Base-by-base conservation (phyloP, 225 moss, liverwort and hornwort species). In the Pseudoscleropodium purum region DNA sequence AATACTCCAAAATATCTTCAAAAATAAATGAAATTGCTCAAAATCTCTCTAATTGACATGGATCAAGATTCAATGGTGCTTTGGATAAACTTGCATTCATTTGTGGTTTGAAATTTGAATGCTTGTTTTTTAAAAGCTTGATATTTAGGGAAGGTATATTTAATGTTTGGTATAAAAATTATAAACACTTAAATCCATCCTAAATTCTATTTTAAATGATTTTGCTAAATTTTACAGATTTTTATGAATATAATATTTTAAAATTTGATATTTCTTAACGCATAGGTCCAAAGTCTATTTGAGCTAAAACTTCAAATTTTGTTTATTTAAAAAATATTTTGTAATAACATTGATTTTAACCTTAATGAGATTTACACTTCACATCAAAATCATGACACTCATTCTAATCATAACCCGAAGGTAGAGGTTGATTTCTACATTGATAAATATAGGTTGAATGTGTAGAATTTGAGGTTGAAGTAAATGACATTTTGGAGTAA, bases 121-220 rank as follows among this genome's bases (percentile, higher is more conserved):
- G 2, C 13, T 36, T 36, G 2, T 8, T 9, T 2, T 3, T 77
- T 11, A 52, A 14, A 56, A 37, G 2, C 37, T 56, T 56, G 16
- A 37, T 37, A 37, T 36, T 2, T 24, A 54, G 10, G 6, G 5
- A 78, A 54, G 36, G 15, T 37, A 54, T 37, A n/a, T 15, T 37
- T 15, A 16, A 15, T 0, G 0, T 6, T 36, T 77, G 0, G 6
- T 78, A 15, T 1, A 36, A 37, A 9, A 54, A 54, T 9, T 0
- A 23, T 24, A 24, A 54, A 15, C 2, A 54, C 5, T 2, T 9
- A 52, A 36, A 37, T 36, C 6, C 24, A 54, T 1, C 1, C 0
- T 25, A 16, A n/a, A 56, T 24, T 37, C 17, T 5, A 57, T 26
- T 56, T n/a, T 0, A 26, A 56, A 79, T 56, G 0, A 6, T 10